These are phyloP conservation scores for Monilinia fructigena DNA, from an alignment of 2,329 filamentous ascomycete species.

Conservation along the genomic window DNA sequence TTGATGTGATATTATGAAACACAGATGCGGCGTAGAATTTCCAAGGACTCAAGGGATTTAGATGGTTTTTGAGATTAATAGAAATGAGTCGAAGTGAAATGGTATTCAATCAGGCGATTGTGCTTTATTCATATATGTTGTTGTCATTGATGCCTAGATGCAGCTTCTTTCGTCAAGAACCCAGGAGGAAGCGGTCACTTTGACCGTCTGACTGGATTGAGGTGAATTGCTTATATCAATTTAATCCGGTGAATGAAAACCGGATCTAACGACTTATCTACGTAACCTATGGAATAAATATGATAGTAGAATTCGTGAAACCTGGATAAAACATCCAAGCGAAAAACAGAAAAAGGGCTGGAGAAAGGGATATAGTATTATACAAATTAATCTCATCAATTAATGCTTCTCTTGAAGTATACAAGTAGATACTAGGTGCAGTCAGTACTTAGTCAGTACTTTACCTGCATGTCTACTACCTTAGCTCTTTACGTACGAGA, in stretches of 20 bases:
- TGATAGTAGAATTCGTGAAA: too few relatives aligned
- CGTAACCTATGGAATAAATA: too few relatives aligned
- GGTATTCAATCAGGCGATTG: background rate
- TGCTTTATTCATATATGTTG: background rate
- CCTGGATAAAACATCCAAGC: too few relatives aligned
- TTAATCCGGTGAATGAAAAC: background rate
- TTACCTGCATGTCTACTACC: too few relatives aligned
- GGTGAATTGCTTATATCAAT: background rate
- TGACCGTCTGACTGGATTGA: background rate
- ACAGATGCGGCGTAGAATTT: background rate
- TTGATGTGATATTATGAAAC: background rate
- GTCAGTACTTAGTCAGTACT: too few relatives aligned
- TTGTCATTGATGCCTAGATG: background rate
- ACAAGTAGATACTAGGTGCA: too few relatives aligned
- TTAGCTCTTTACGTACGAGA: background rate
- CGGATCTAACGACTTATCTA: too few relatives aligned
- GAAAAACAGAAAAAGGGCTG: background rate
- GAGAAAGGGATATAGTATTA: background rate
- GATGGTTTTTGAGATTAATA: background rate
- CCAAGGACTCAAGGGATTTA: background rate
- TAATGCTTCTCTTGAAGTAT: background rate
- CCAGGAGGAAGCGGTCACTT: background rate
- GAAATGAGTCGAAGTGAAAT: background rate
- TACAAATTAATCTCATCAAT: background rate
- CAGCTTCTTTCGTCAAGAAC: background rate